Percentiles rank a stretch among this genome's conserved stretches.
These are phyloP conservation scores for Tolypocladium pustulatum DNA, from an alignment of 2,329 filamentous ascomycete species.

Conservation along the genomic window DNA sequence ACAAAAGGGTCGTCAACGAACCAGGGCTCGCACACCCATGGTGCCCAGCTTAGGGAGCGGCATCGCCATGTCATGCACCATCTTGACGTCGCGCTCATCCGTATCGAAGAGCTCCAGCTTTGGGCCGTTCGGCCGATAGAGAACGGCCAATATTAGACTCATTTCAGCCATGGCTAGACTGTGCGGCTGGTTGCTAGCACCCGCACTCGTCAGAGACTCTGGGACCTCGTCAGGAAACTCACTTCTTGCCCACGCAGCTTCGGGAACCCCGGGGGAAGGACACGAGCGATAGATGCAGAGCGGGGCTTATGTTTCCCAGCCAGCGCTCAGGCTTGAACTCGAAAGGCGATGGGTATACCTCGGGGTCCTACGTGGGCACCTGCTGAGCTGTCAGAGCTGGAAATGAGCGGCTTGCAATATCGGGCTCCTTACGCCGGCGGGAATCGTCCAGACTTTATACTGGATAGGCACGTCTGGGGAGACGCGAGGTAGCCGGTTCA, in stretches of 20 bases:
- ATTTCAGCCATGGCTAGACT: background rate
- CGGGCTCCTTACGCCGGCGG: background rate
- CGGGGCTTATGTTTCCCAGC: background rate
- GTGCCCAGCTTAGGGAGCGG: background rate
- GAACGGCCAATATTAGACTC: background rate
- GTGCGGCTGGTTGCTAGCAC: background rate
- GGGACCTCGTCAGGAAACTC: background rate
- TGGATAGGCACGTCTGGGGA: background rate
- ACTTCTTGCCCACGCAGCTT: background rate
- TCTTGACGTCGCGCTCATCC: background rate
- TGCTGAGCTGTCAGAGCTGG: background rate
- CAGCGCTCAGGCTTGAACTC: background rate
- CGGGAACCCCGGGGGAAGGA: background rate
- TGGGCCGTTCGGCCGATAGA: background rate
- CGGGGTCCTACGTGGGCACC: background rate
- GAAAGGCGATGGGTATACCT: background rate
- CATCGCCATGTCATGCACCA: background rate
- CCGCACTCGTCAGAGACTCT: background rate
- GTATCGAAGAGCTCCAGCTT: background rate
- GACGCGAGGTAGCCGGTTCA: background rate
- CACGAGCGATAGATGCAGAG: background rate
- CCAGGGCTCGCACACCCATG: background rate
- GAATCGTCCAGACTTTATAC: background rate
- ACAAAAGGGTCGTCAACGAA: background rate
- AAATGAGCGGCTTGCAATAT: background rate